Base-by-base conservation (phyloP, 768 basidiomycete genomes). In the Boletellus emodensis region DNA sequence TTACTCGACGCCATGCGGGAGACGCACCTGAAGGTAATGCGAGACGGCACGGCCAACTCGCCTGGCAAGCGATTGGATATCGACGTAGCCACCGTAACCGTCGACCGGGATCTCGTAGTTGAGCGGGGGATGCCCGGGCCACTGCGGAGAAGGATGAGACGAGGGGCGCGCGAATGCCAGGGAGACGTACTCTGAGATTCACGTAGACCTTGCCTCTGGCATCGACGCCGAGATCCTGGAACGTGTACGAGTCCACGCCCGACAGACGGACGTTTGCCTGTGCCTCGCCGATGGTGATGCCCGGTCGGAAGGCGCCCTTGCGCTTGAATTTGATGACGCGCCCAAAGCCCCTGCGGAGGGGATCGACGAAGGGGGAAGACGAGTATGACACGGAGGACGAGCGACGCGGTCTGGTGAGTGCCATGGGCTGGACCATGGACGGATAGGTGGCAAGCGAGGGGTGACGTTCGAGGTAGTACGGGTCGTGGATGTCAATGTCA, bases 51-150 rank as follows among this genome's bases (percentile, higher is more conserved):
- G 75, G 14, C 81, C 81, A 42, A 85, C 79, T 47, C 87, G 75
- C 60, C 87, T 75, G 42, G 82, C 81, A 26, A 89, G 76, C 6
- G 84, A 83, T 65, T 81, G 76, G 33, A 88, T 71, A 59, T 81
- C 81, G 36, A 84, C 77, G 40, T 79, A 80, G 28, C 84, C 81
- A 49, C 80, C 77, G 59, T 84, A 84, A 11, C 76, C 76, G 56
- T 87, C 84, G 39, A 87, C 69, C 1, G 87, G 86, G 39, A 89
- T 81, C 61, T 87, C 83, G 56, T 87, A 89, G 37, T 83, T 86
- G 65, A 86, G 75, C 9, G 85, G 77, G 37, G 75, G 66, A 59
- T 87, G 86, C 1, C 85, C 85, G 38, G 78, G 72, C 85, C 85
- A 89, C 86, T 87, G 15, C 22, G 37, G 28, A 46, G n/a, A 24